Base-by-base conservation (phyloP, 2,329 filamentous ascomycete species). In the Bimuria novae-zelandiae region DNA sequence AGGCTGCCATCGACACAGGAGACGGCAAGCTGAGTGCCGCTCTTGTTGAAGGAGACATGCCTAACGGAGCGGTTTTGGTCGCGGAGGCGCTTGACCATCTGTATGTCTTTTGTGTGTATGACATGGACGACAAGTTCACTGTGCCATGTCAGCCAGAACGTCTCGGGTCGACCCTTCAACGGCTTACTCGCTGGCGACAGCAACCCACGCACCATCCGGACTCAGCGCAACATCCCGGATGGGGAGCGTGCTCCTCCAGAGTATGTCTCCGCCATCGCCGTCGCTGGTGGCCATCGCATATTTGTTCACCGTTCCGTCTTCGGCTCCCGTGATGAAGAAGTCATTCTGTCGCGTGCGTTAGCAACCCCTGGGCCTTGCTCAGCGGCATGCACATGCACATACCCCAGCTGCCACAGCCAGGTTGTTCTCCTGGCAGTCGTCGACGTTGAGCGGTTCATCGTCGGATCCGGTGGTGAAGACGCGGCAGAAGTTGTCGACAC, bases 271-370 rank as follows among this genome's bases (percentile, higher is more conserved):
- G 10, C 44, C 44, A 37, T 47, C 44, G 12, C 44, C 44, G 33
- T 47, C 44, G 12, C 21, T 47, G 33, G 23, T 16, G 23, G 22
- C 44, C 3, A 97, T 82, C n/a, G 89, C 89, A 78, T 95, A 99
- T 64, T 92, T 85, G 79, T 89, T 96, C 66, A 99, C 91, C n/a
- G 89, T 94, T 68, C 95, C 94, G 76, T 97, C 92, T 74, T 99
- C 93, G 17, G 90, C 90, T 23, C 92, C 94, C 56, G 91, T 86
- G 39, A 97, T 85, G 70, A 97, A 96, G 73, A 89, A 92, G 55
- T 89, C 85, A 68, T 93, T 85, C 84, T 87, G 59, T 14, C 22
- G 7, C 36, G 4, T 17, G 27, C 22, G 46, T 73, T 53, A 71
- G 66, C 53, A 14, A 11, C 14, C 6, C 33, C 30, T 21, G 25